phyloP scores from a whole-genome alignment of 257 asterid species.

The Solanum bulbocastanum region DNA sequence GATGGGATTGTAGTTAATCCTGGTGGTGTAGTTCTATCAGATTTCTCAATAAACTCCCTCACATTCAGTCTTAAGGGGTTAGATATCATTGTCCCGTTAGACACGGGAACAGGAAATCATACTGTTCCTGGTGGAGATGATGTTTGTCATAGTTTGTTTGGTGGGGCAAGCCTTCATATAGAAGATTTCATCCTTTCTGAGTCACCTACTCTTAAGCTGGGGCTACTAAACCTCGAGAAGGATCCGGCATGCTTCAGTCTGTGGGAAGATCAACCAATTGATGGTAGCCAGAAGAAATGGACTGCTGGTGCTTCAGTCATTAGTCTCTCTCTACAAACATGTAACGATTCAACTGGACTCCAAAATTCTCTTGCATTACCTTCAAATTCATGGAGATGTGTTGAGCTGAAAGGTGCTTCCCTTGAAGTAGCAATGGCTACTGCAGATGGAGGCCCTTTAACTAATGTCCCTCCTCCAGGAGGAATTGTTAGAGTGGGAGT shows the following conservation, averaged over 20 bases:
- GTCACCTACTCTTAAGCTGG: constrained; percentile 61
- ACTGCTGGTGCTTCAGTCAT: constrained; percentile 56
- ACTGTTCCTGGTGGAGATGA: constrained; percentile 18
- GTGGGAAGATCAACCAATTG: constrained; percentile 88
- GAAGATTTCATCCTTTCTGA: constrained; percentile 64
- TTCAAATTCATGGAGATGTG: constrained; percentile 66
- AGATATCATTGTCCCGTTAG: constrained; percentile 67
- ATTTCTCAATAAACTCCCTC: constrained; percentile 60
- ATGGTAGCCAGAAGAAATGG: constrained; percentile 88
- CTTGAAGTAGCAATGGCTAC: constrained; percentile 96
- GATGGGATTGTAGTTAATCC: constrained; percentile 76
- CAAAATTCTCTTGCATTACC: constrained; percentile 21
- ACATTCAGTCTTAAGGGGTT: constrained; percentile 55
- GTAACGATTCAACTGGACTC: constrained; percentile 20
- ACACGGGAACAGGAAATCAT: constrained; percentile 26
- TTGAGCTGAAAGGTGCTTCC: constrained; percentile 66
- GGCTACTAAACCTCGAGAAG: constrained; percentile 70
- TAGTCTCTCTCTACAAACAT: constrained; percentile 65
- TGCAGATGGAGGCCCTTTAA: constrained; percentile 89
- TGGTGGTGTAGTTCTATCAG: constrained; percentile 63
- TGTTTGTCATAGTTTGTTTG: constrained; percentile 45
- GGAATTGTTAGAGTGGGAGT: constrained; percentile 87
- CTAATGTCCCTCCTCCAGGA: constrained; percentile 80
- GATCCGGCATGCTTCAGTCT: constrained; percentile 96
- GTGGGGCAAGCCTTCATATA: constrained; percentile 86